phyloP scores from a whole-genome alignment of 306 rosid species.

The Cicer pinnatifidum region DNA sequence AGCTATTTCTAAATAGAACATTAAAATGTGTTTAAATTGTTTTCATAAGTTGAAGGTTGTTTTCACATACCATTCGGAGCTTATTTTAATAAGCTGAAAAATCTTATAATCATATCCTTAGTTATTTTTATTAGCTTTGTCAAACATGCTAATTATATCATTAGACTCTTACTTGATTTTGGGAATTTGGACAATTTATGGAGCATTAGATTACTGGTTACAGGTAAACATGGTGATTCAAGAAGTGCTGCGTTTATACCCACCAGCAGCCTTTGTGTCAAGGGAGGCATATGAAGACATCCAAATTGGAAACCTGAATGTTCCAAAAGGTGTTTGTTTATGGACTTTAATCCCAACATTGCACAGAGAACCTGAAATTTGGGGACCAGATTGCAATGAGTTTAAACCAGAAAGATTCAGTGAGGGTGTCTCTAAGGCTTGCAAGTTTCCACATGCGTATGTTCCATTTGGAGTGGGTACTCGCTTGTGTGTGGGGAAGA shows the following conservation, averaged over 20 bases:
- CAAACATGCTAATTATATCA: background rate
- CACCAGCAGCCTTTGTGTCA: slow-evolving; percentile 91
- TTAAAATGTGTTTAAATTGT: background rate
- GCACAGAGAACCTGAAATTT: slow-evolving; percentile 75
- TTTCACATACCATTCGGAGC: background rate
- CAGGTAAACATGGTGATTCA: slow-evolving; percentile 81
- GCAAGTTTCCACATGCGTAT: slow-evolving; percentile 72
- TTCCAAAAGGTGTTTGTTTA: slow-evolving; percentile 75
- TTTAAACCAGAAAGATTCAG: slow-evolving; percentile 86
- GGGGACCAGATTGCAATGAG: slow-evolving; percentile 84
- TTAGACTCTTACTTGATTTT: background rate
- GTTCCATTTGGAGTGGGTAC: slow-evolving; percentile 85
- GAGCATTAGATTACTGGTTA: slow-evolving; percentile 6
- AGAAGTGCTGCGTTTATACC: slow-evolving; percentile 80
- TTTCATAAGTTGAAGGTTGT: background rate
- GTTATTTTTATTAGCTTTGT: background rate
- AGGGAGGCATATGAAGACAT: slow-evolving; percentile 83
- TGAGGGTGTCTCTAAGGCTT: slow-evolving; percentile 74
- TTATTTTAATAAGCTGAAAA: background rate
- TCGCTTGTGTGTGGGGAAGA: slow-evolving; percentile 78
- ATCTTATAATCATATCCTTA: background rate
- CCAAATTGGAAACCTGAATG: slow-evolving; percentile 59
- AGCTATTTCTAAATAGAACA: too few relatives aligned
- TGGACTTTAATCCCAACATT: slow-evolving; percentile 85
- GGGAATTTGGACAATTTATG: background rate